Conservation (phyloP, 2,329 filamentous ascomycete species). For the Cucurbitaria berberidis region DNA sequence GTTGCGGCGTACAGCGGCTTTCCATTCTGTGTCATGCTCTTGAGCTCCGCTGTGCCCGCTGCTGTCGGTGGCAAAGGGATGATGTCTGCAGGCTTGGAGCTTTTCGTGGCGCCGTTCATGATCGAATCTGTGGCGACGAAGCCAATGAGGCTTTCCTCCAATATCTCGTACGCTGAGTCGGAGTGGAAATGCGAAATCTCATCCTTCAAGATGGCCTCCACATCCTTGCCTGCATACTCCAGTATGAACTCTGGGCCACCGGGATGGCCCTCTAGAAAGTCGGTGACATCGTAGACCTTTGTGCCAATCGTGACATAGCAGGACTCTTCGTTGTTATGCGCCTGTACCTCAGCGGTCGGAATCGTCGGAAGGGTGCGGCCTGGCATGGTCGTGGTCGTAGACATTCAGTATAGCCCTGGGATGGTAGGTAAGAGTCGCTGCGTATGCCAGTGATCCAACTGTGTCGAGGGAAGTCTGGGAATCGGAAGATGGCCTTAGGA, state of each 20-base stretch:
- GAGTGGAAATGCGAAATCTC: slow-evolving; percentile 82
- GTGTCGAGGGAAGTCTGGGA: background rate
- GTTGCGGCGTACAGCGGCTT: slow-evolving; percentile 66
- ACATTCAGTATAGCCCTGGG: slow-evolving; percentile 9
- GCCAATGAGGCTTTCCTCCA: slow-evolving; percentile 85
- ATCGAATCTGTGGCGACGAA: slow-evolving; percentile 71
- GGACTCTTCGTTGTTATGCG: slow-evolving; percentile 78
- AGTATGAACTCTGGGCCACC: slow-evolving; percentile 88
- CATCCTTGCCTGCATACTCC: slow-evolving; percentile 88
- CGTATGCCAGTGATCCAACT: background rate
- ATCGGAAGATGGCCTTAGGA: background rate
- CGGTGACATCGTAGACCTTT: slow-evolving; percentile 94
- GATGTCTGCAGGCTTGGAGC: slow-evolving; percentile 56
- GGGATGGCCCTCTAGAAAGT: slow-evolving; percentile 88
- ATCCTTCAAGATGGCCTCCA: slow-evolving; percentile 82
- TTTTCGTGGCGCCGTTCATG: slow-evolving; percentile 57
- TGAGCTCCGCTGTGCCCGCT: slow-evolving; percentile 57
- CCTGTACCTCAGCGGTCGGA: slow-evolving; percentile 77
- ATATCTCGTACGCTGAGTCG: slow-evolving; percentile 92
- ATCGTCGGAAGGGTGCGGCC: slow-evolving; percentile 83
- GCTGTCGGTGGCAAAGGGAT: slow-evolving; percentile 59
- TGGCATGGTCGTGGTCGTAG: slow-evolving; percentile 65
- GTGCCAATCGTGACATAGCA: slow-evolving; percentile 91
- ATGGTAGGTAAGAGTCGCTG: background rate
- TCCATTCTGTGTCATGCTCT: slow-evolving; percentile 55